Base-by-base conservation (phyloP, 176 grass and related monocot species). In the Echinochloa phyllopogon region DNA sequence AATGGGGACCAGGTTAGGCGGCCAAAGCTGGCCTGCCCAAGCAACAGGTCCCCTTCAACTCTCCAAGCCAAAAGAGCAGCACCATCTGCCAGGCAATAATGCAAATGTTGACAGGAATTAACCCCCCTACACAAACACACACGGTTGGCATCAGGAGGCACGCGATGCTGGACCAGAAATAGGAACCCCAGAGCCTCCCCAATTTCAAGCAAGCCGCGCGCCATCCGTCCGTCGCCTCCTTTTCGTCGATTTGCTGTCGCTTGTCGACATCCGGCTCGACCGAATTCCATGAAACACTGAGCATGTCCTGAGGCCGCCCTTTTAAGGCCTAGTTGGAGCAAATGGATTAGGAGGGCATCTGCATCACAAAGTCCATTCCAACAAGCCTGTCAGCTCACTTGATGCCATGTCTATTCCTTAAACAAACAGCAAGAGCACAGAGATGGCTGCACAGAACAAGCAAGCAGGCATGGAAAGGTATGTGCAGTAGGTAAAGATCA, bases 1-100 rank as follows among this genome's bases (percentile, higher is more conserved):
- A 90, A 44, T 64, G 88, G 55, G 83, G 48, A 84, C 52, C 38
- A 79, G 43, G 49, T 90, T 86, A 86, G 79, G 79, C 72, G 79
- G 79, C 72, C 42, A 60, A 44, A 85, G 41, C 49, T 62, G 77
- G 20, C 58, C 18, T 48, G 61, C 71, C 61, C 76, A 89, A 90
- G 78, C 88, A 86, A 89, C 88, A 81, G 83, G 88, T 81, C 88
- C 77, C 77, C 83, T 77, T 63, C 72, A 86, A 40, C 79, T 38
- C 55, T 39, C 65, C 23, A 82, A 77, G 74, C 74, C 74, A 83
- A 72, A 78, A 29, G 45, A 72, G 52, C 10, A 53, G 57, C 78
- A 83, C 48, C 7, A 29, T 50, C 52, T 55, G 44, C 68, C 24
- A 27, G 1, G 48, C 83, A 82, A 77, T 53, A 43, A 86, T 59